These are phyloP conservation scores for Amanita brunnescens DNA, from an alignment of 768 basidiomycete species.

Conservation along the genomic window DNA sequence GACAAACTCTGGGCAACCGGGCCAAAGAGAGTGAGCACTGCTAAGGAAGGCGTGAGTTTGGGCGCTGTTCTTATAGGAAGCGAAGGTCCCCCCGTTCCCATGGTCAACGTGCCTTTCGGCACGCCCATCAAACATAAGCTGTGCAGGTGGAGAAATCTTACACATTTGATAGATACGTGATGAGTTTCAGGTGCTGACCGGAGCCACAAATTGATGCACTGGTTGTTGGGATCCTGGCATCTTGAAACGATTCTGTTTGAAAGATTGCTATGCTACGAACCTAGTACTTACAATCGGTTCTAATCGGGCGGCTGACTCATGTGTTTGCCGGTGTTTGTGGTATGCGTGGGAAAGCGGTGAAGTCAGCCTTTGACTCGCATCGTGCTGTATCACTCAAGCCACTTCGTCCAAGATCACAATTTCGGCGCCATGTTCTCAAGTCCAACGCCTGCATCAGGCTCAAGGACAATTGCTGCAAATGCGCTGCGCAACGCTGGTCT, in stretches of 20 bases:
- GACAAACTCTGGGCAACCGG: conserved; percentile 38
- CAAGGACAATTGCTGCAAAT: conserved; percentile 48
- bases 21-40: conserved; percentile 37
- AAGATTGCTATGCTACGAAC: too few species aligned
- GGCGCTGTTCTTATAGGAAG: conserved; percentile 24
- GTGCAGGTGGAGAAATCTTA: background rate
- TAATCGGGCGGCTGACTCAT: background rate
- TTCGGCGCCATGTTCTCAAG: conserved; percentile 46
- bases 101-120: background rate
- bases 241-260: too few species aligned
- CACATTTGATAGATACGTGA: background rate
- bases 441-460: conserved; percentile 48
- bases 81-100: background rate
- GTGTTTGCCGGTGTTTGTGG: background rate
- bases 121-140: background rate
- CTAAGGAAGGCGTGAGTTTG: conserved; percentile 23
- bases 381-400: conserved; percentile 6
- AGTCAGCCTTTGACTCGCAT: background rate
- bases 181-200: background rate
- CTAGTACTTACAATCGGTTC: too few species aligned
- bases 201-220: too few species aligned
- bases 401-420: background rate
- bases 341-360: background rate
- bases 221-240: too few species aligned
- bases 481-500: conserved; percentile 66